These are phyloP conservation scores for Fusarium lyarnte DNA, from an alignment of 2,329 filamentous ascomycete genomes.

Conservation along the genomic window DNA sequence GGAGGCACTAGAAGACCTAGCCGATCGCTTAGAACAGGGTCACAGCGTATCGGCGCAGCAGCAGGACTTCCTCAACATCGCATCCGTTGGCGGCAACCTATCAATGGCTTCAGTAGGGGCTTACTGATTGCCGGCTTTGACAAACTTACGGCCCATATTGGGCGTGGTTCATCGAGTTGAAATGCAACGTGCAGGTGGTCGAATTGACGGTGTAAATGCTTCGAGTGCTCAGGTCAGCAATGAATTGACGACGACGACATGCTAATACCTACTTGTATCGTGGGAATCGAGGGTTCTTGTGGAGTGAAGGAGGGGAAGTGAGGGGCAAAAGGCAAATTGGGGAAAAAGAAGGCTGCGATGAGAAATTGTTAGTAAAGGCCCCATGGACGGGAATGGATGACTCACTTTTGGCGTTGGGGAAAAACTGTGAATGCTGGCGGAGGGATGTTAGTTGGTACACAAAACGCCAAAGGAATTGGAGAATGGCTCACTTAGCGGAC, in stretches of 20 bases:
- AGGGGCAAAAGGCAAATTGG: not conserved
- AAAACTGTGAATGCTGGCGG: not conserved
- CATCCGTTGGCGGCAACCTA: not conserved
- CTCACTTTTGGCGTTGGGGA: not conserved
- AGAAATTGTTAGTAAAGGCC: not conserved
- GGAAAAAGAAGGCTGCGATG: not conserved
- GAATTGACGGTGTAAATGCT: accelerated
- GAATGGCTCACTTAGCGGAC: not conserved
- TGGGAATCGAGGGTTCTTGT: not conserved
- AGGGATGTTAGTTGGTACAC: too few relatives aligned
- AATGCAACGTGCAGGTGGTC: not conserved
- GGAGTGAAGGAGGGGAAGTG: not conserved
- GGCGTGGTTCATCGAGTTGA: not conserved
- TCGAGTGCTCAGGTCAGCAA: accelerated
- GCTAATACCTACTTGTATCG: not conserved
- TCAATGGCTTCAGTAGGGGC: accelerated
- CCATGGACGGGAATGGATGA: too few relatives aligned
- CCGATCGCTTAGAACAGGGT: accelerated
- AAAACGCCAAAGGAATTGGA: too few relatives aligned
- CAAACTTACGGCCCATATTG: not conserved
- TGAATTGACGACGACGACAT: accelerated
- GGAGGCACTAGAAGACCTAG: accelerated
- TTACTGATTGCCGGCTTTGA: accelerated
- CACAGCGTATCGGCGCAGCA: accelerated
- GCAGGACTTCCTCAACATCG: not conserved